phyloP scores from a whole-genome alignment of 2,329 filamentous ascomycete genomes.

The Fusarium hostae region DNA sequence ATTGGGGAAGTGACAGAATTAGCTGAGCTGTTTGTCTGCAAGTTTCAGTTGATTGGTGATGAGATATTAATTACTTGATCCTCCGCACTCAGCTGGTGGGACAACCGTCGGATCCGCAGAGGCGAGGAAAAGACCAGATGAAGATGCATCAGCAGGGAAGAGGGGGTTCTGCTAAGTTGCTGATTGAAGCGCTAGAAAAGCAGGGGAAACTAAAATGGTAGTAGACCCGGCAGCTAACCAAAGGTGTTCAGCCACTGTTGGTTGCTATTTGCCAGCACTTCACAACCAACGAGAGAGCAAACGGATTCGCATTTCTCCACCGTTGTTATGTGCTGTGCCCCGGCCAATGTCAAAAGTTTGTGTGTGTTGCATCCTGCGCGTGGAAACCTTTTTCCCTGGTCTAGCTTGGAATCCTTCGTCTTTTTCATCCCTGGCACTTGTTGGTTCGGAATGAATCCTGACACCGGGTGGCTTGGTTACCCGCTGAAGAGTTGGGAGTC shows the following conservation, averaged over 20 bases:
- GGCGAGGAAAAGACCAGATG: neutral
- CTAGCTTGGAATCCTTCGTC: neutral
- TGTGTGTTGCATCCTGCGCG: constrained; percentile 1
- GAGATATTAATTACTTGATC: neutral
- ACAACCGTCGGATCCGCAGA: neutral
- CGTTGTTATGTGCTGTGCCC: neutral
- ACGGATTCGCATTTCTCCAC: constrained; percentile 13
- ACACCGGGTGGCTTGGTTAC: constrained; percentile 8
- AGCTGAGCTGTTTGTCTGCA: neutral
- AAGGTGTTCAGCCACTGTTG: neutral
- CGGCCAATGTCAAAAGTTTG: neutral
- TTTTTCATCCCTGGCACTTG: neutral
- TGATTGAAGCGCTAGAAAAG: constrained; percentile 14
- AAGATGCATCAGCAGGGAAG: neutral
- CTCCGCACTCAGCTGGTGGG: neutral
- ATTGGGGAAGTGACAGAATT: constrained; percentile 9
- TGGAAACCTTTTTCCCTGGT: neutral
- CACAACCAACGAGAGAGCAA: neutral
- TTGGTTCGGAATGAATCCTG: constrained; percentile 4
- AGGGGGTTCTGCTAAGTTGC: neutral
- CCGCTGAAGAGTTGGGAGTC: constrained; percentile 1
- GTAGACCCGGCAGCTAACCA: neutral
- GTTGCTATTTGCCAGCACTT: neutral
- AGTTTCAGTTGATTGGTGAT: neutral
- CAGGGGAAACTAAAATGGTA: constrained; percentile 4